Evolutionary conservation across 2,329 filamentous ascomycete species (phyloP).

Genomic region (Trichoderma gracile): DNA sequence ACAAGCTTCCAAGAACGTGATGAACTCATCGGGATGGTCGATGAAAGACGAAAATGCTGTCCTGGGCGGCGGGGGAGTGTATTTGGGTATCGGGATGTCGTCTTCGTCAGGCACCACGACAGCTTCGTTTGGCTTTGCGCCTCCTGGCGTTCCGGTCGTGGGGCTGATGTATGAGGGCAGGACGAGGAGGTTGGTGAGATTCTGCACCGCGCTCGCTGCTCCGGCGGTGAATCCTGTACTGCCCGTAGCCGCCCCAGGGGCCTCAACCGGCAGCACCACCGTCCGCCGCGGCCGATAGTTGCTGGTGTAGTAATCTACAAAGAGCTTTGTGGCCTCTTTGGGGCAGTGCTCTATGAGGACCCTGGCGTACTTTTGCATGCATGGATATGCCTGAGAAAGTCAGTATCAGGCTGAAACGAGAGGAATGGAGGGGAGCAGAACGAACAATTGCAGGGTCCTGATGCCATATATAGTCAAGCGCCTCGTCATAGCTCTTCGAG

Average conservation of each 20-base stretch:
- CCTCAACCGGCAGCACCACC: slow-evolving; percentile 36
- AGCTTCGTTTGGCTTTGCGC: slow-evolving; percentile 54
- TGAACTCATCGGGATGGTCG: slow-evolving; percentile 88
- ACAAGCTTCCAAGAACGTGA: slow-evolving; percentile 87
- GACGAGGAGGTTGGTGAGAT: slow-evolving; percentile 78
- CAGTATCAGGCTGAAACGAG: slow-evolving; percentile 31
- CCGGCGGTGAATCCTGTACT: slow-evolving; percentile 51
- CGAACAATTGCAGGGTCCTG: slow-evolving; percentile 74
- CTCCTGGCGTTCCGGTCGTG: slow-evolving; percentile 53
- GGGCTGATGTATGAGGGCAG: slow-evolving; percentile 59
- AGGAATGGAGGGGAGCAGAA: slow-evolving; percentile 26
- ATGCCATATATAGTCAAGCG: slow-evolving; percentile 87
- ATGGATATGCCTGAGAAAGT: slow-evolving; percentile 70
- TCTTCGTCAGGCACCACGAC: slow-evolving; percentile 54
- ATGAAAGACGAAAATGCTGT: slow-evolving; percentile 96
- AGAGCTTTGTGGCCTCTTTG: slow-evolving; percentile 77
- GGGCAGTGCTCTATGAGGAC: slow-evolving; percentile 87
- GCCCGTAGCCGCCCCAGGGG: slow-evolving; percentile 41
- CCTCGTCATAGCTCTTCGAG: slow-evolving; percentile 84
- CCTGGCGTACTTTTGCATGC: slow-evolving; percentile 92
- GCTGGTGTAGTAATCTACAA: slow-evolving; percentile 93
- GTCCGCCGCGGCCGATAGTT: slow-evolving; percentile 74
- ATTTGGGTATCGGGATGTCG: slow-evolving; percentile 54
- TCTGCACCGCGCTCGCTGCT: slow-evolving; percentile 78
- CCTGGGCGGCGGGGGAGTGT: slow-evolving; percentile 78